Percentiles rank a stretch among this genome's conserved stretches.
Evolutionary conservation across 1,284 basidiomycete species (phyloP).

Genomic region (Wallemia mellicola): DNA sequence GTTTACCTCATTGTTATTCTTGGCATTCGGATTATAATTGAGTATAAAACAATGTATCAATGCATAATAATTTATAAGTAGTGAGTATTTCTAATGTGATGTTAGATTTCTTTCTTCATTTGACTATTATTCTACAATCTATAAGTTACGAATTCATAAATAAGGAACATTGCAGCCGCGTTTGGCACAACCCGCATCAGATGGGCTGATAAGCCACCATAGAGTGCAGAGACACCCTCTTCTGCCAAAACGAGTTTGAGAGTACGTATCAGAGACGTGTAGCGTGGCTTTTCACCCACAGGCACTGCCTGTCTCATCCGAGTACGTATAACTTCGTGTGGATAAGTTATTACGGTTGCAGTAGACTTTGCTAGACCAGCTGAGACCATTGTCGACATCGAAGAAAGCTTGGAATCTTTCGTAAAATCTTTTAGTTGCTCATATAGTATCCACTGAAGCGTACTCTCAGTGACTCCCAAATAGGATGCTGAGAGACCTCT

Average conservation of each 20-base stretch:
- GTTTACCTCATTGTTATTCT: too few species aligned
- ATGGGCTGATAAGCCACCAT: constrained; percentile 80
- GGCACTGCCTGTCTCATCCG: constrained; percentile 49
- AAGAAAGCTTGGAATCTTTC: constrained; percentile 27
- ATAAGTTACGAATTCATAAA: constrained; percentile 15
- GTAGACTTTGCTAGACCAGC: constrained; percentile 82
- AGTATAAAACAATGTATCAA: too few species aligned
- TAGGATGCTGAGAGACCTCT: constrained; percentile 83
- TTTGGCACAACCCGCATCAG: constrained; percentile 91
- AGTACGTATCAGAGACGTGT: constrained; percentile 62
- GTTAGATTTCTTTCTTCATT: too few species aligned
- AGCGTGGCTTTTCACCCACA: constrained; percentile 26
- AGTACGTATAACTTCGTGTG: constrained; percentile 84
- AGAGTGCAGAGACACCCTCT: constrained; percentile 58
- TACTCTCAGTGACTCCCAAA: constrained; percentile 81
- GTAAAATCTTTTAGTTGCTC: constrained; percentile 37
- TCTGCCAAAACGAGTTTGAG: constrained; percentile 58
- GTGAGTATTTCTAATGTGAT: too few species aligned
- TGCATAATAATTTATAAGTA: too few species aligned
- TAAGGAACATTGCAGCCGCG: constrained; percentile 77
- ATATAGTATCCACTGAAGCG: constrained; percentile 94
- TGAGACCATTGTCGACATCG: constrained; percentile 56
- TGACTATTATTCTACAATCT: constrained; percentile 5
- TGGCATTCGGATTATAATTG: too few species aligned
- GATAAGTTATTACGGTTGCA: constrained; percentile 78